These are phyloP conservation scores for Trichoderma pleuroti DNA, from an alignment of 2,329 filamentous ascomycete species.

Conservation along the genomic window DNA sequence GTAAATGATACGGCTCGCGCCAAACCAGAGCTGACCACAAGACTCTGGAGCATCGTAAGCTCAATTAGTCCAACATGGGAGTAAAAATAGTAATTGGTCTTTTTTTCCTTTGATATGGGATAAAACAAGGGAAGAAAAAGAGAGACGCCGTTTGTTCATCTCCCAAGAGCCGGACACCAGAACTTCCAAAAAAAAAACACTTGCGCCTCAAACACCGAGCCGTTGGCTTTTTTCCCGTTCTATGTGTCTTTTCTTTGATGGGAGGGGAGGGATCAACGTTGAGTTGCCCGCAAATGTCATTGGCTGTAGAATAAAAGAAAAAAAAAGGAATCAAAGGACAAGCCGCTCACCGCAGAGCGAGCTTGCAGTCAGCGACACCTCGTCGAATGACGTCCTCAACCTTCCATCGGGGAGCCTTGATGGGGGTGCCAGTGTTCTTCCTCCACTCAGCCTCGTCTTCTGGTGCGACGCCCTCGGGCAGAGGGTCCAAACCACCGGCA, in stretches of 20 bases:
- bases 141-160: conserved; percentile 1
- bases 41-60: neutral
- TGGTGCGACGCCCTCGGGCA: conserved; percentile 66
- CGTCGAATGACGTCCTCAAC: conserved; percentile 76
- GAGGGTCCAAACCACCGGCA: conserved; percentile 77
- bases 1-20: conserved; percentile 7
- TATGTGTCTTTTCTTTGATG: conserved; percentile 1
- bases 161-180: neutral
- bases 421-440: conserved; percentile 60
- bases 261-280: neutral
- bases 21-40: conserved; percentile 5
- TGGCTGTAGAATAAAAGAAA: neutral
- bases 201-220: conserved; percentile 24
- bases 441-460: conserved; percentile 70
- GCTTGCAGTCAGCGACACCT: conserved; percentile 73
- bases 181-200: conserved; percentile 1
- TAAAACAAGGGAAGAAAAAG: neutral
- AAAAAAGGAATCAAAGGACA: conserved; percentile 20
- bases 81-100: neutral
- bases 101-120: neutral
- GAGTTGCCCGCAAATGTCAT: neutral
- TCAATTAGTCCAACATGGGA: conserved; percentile 10
- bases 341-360: conserved; percentile 57
- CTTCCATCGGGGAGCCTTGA: conserved; percentile 75
- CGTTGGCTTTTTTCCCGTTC: conserved; percentile 13